Evolutionary conservation across 805 yeast genomes (phyloP).

Genomic region (Suhomyces vadensis): DNA sequence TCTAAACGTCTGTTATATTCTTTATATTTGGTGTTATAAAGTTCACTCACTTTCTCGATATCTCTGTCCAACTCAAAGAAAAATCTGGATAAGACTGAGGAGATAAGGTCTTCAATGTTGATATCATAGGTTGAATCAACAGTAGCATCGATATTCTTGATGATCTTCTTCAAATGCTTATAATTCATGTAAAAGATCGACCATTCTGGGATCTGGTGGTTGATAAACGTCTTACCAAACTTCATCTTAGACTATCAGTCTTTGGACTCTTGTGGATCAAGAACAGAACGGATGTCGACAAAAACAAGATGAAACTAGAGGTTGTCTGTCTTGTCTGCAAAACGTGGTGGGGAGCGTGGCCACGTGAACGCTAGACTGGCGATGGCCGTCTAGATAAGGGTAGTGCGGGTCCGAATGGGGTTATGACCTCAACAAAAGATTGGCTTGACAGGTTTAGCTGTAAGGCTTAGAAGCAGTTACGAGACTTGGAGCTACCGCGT

Average conservation of each 20-base stretch:
- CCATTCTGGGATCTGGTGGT: constrained; percentile 97
- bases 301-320: background rate
- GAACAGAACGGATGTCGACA: background rate
- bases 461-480: background rate
- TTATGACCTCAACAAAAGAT: background rate
- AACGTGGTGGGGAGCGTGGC: constrained; percentile 4
- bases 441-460: background rate
- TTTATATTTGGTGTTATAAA: constrained; percentile 67
- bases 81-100: constrained; percentile 56
- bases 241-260: constrained; percentile 48
- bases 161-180: constrained; percentile 76
- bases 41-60: constrained; percentile 76
- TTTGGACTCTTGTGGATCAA: background rate
- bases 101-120: constrained; percentile 21
- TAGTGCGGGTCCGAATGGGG: background rate
- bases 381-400: constrained; percentile 5
- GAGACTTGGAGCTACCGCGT: too few relatives aligned
- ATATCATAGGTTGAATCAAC: constrained; percentile 34
- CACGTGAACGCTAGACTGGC: constrained; percentile 5
- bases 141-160: constrained; percentile 58
- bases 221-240: constrained; percentile 74
- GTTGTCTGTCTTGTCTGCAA: constrained; percentile 3
- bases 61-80: constrained; percentile 78
- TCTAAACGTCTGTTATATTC: constrained; percentile 75
- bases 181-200: constrained; percentile 78